Evolutionary conservation across 495 filamentous ascomycete species (phyloP).

Genomic region (Talaromyces thailandensis): DNA sequence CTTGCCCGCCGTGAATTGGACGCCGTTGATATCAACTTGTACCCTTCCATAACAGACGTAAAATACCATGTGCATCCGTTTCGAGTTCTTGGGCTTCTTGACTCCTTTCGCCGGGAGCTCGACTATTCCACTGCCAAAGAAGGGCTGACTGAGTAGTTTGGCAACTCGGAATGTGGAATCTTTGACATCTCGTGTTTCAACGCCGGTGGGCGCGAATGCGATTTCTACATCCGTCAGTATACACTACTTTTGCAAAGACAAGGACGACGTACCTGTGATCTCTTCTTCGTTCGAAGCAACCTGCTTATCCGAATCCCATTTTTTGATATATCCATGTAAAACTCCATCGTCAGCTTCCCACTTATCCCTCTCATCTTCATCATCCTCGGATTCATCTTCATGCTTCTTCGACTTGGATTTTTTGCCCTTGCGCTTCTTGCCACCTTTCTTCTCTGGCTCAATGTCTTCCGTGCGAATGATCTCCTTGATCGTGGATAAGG

Average conservation of each 20-base stretch:
- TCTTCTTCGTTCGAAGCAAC: slow-evolving; percentile 48
- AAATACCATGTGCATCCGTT: slow-evolving; percentile 93
- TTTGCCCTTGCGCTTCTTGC: slow-evolving; percentile 23
- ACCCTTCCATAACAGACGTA: slow-evolving; percentile 77
- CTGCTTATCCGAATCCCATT: slow-evolving; percentile 44
- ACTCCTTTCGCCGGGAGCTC: slow-evolving; percentile 72
- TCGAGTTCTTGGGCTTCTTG: slow-evolving; percentile 82
- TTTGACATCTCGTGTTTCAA: slow-evolving; percentile 66
- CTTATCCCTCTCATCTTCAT: slow-evolving; percentile 41
- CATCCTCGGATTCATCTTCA: slow-evolving; percentile 30
- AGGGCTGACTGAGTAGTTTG: slow-evolving; percentile 73
- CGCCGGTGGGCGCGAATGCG: slow-evolving; percentile 65
- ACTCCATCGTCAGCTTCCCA: slow-evolving; percentile 56
- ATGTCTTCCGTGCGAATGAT: slow-evolving; percentile 65
- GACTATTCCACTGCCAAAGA: slow-evolving; percentile 82
- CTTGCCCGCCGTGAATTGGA: slow-evolving; percentile 71
- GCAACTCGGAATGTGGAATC: slow-evolving; percentile 73
- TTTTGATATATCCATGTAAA: slow-evolving; percentile 46
- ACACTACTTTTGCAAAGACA: not conserved
- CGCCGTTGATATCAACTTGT: slow-evolving; percentile 61
- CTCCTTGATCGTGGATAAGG: slow-evolving; percentile 60
- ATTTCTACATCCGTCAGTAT: slow-evolving; percentile 41
- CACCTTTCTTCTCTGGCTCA: slow-evolving; percentile 27
- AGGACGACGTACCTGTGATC: slow-evolving; percentile 37
- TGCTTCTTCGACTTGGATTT: slow-evolving; percentile 28